phyloP scores from a whole-genome alignment of 306 rosid genomes.

The Fragaria nilgerrensis region DNA sequence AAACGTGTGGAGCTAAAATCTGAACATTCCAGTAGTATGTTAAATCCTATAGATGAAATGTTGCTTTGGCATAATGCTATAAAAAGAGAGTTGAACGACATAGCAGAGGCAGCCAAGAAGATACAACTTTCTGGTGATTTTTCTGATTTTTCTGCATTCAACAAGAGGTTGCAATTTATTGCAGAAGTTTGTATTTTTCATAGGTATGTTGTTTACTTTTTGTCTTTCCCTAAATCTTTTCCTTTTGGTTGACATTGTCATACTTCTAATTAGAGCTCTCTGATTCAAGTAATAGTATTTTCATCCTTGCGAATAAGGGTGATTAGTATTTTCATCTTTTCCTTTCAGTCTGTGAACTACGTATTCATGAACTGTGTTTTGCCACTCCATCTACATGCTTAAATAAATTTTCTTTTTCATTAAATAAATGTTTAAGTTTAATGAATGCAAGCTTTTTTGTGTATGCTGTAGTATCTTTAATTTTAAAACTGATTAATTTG shows the following conservation, averaged over 20 bases:
- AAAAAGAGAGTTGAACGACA: conserved; percentile 72
- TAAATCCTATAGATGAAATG: conserved; percentile 80
- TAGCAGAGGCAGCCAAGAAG: conserved; percentile 47
- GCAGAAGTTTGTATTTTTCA: conserved; percentile 93
- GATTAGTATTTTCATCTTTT: too few species aligned
- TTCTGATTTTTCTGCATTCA: conserved; percentile 62
- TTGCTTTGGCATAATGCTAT: conserved; percentile 93
- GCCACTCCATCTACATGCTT: not conserved
- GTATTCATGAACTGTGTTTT: not conserved
- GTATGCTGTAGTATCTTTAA: conserved; percentile 6
- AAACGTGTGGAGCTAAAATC: conserved; percentile 39
- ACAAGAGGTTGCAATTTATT: conserved; percentile 79
- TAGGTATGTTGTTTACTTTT: conserved; percentile 46
- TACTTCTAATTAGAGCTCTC: not conserved
- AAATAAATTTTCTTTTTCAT: not conserved
- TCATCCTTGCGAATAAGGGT: conserved; percentile 9
- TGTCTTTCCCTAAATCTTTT: not conserved
- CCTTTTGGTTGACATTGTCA: not conserved
- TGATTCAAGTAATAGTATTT: not conserved
- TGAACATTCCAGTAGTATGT: conserved; percentile 26
- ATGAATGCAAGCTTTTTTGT: not conserved
- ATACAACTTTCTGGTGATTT: conserved; percentile 60
- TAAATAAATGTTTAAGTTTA: not conserved
- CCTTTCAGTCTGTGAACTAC: conserved; percentile 2
- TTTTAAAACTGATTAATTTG: not conserved